phyloP scores from a whole-genome alignment of 73 alveolate species.

The Paramecium biaurelia region DNA sequence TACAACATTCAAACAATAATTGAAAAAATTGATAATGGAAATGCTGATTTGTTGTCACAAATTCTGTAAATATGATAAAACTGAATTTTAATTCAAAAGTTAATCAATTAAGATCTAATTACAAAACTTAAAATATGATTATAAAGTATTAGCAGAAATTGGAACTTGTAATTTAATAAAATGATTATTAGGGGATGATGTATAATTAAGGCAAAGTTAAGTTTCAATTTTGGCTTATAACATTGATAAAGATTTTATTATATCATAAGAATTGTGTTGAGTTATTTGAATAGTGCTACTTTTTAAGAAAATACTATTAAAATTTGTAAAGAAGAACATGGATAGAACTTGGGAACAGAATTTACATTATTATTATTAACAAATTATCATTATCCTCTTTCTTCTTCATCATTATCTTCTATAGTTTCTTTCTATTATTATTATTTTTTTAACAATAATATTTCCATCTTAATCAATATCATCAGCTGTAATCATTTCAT shows the following conservation, averaged over 20 bases:
- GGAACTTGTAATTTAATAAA: background rate
- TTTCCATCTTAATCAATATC: conserved; percentile 8
- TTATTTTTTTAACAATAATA: background rate
- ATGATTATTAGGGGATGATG: background rate
- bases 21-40: background rate
- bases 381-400: background rate
- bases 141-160: conserved; percentile 1
- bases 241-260: background rate
- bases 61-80: background rate
- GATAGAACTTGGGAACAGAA: background rate
- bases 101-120: background rate
- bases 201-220: background rate
- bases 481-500: conserved; percentile 7
- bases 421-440: background rate
- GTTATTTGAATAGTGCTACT: background rate
- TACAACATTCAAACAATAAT: background rate
- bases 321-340: background rate
- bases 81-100: background rate
- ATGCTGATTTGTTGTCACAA: background rate
- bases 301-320: background rate
- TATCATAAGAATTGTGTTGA: background rate
- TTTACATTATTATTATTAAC: background rate
- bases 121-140: background rate
- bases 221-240: background rate
- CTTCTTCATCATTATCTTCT: background rate